phyloP scores from a whole-genome alignment of 495 filamentous ascomycete genomes.

The Ramalina intermedia region DNA sequence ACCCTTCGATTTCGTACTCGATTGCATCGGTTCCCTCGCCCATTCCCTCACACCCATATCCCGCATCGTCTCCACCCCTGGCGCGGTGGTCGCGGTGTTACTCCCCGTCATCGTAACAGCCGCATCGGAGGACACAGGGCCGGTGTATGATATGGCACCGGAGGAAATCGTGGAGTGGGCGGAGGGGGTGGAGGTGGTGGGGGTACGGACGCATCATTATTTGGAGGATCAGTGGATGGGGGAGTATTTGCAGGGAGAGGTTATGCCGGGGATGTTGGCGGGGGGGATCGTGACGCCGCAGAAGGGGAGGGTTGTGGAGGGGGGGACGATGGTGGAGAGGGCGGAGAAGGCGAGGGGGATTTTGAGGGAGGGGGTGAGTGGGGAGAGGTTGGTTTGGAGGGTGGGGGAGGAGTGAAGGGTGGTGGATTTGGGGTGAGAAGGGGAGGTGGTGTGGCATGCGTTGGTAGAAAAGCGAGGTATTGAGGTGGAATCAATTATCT shows the following conservation, averaged over 20 bases:
- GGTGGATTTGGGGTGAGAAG: too few relatives aligned
- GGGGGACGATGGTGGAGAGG: constrained; percentile 31
- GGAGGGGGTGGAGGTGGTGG: constrained; percentile 31
- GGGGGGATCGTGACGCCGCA: constrained; percentile 32
- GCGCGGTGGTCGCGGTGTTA: constrained; percentile 34
- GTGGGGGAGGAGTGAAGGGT: constrained; percentile 17
- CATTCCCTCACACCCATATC: constrained; percentile 27
- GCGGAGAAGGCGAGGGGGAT: constrained; percentile 29
- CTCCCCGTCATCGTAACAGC: constrained; percentile 36
- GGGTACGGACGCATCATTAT: constrained; percentile 35
- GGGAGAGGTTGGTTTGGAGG: constrained; percentile 36
- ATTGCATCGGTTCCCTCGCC: constrained; percentile 36
- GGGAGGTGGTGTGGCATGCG: too few relatives aligned
- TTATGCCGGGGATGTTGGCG: constrained; percentile 33
- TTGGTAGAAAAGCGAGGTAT: too few relatives aligned
- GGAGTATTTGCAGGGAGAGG: constrained; percentile 30
- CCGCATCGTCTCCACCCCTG: constrained; percentile 24
- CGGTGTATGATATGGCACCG: constrained; percentile 33
- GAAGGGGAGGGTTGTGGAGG: constrained; percentile 30
- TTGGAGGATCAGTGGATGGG: constrained; percentile 16
- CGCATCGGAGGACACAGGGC: constrained; percentile 21
- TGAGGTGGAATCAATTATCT: too few relatives aligned
- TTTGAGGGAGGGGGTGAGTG: constrained; percentile 29
- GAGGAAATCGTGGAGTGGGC: constrained; percentile 24
- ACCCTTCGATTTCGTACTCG: constrained; percentile 29